A percentile compares a stretch with the other conserved stretches of the same genome.
phyloP scores from a whole-genome alignment of 164 flowering plant genomes.

The Protea cynaroides region DNA sequence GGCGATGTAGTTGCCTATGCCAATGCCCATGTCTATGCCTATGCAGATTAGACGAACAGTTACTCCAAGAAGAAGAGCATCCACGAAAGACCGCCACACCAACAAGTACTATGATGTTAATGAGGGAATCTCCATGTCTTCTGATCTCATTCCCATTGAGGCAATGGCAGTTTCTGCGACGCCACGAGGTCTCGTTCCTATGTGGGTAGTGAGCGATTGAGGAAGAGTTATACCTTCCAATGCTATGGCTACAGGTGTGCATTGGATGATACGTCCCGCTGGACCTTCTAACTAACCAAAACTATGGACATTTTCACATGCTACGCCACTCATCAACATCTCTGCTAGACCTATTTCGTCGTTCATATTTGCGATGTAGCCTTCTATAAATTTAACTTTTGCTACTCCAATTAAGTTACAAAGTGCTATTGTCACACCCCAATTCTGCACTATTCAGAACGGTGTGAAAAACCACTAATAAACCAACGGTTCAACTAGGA shows the following conservation, averaged over 20 bases:
- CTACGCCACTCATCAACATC: conserved; percentile 22
- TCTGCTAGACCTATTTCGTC: conserved; percentile 28
- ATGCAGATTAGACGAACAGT: neutral
- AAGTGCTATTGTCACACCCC: too few relatives aligned
- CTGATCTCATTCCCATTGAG: conserved; percentile 29
- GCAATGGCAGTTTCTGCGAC: conserved; percentile 6
- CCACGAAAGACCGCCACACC: conserved; percentile 46
- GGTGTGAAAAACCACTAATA: too few relatives aligned
- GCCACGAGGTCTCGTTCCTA: conserved; percentile 44
- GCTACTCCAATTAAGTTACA: conserved; percentile 11
- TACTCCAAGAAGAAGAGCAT: conserved; percentile 7
- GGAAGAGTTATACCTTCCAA: conserved; percentile 30
- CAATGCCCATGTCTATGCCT: neutral
- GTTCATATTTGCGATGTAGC: conserved; percentile 19
- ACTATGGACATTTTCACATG: conserved; percentile 35
- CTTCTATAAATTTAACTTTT: conserved; percentile 5
- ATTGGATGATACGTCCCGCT: conserved; percentile 46
- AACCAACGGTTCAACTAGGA: too few relatives aligned
- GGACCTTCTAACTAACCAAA: conserved; percentile 41
- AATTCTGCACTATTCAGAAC: too few relatives aligned
- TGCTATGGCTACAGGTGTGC: conserved; percentile 29
- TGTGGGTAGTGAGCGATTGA: conserved; percentile 40
- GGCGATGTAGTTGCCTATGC: neutral
- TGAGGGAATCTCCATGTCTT: conserved; percentile 22
- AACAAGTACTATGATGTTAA: conserved; percentile 5